Evolutionary conservation across 2,329 filamentous ascomycete species (phyloP).

Genomic region (Biscogniauxia marginata): DNA sequence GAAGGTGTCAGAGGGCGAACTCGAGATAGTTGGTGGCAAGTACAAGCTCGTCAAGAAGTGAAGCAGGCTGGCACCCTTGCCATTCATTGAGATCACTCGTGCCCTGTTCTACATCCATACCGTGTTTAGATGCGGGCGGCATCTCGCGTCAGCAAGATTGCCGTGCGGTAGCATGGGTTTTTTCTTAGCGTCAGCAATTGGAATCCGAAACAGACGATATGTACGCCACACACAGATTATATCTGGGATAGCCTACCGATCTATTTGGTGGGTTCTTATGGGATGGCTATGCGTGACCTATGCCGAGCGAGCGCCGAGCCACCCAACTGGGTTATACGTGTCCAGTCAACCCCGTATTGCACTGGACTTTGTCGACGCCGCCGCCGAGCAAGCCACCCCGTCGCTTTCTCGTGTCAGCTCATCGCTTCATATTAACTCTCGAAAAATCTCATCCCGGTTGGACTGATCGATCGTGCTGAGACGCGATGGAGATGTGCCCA

Average conservation of each 20-base stretch:
- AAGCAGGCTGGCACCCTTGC: constrained; percentile 14
- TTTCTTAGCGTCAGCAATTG: neutral
- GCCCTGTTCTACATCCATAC: neutral
- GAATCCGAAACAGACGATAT: neutral
- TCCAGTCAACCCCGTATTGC: neutral
- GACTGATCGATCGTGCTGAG: neutral
- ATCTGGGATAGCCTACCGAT: neutral
- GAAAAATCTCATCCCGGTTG: neutral
- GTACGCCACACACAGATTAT: neutral
- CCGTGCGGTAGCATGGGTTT: neutral
- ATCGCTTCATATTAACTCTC: neutral
- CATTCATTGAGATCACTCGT: neutral
- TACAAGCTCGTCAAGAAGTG: constrained; percentile 65
- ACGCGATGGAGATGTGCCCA: neutral
- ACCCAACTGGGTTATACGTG: too few relatives aligned
- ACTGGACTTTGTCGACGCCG: neutral
- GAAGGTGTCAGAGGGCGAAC: constrained; percentile 70
- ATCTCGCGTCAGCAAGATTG: neutral
- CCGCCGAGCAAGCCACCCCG: neutral
- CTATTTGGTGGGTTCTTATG: neutral
- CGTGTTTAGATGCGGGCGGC: neutral
- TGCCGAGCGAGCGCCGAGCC: too few relatives aligned
- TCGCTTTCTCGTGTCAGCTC: neutral
- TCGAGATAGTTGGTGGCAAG: constrained; percentile 69
- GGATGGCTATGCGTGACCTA: neutral